Conservation (phyloP, 148 eudicot genomes). For the Cornus controversa region DNA sequence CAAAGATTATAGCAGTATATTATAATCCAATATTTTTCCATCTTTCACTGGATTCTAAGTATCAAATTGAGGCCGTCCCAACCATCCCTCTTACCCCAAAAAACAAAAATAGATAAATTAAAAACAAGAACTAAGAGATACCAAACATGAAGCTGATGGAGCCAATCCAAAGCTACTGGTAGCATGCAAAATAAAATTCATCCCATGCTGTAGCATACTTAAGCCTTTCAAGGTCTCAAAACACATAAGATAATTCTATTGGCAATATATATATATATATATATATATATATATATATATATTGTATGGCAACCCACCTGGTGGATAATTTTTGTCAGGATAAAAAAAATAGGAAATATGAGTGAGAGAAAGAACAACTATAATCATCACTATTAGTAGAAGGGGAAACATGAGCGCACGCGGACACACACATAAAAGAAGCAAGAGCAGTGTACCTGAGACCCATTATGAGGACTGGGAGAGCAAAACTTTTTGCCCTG, state of each 20-base stretch:
- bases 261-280: not conserved
- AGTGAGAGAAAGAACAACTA: not conserved
- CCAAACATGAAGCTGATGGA: not conserved
- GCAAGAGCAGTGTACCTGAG: conserved; percentile 30
- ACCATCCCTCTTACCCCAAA: not conserved
- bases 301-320: not conserved
- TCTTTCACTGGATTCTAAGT: not conserved
- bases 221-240: not conserved
- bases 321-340: not conserved
- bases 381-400: not conserved
- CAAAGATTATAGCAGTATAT: not conserved
- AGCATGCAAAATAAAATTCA: not conserved
- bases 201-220: not conserved
- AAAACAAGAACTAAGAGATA: not conserved
- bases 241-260: not conserved
- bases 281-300: not conserved
- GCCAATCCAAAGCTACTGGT: conserved; percentile 4
- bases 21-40: not conserved
- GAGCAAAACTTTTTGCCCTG: conserved; percentile 33
- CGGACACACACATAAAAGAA: conserved; percentile 8
- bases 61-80: not conserved
- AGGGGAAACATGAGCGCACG: conserved; percentile 2
- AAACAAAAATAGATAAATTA: not conserved
- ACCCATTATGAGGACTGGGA: conserved; percentile 17
- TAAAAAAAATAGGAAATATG: not conserved